Base-by-base conservation (phyloP, 495 filamentous ascomycete species). In the Lentithecium fluviatile region DNA sequence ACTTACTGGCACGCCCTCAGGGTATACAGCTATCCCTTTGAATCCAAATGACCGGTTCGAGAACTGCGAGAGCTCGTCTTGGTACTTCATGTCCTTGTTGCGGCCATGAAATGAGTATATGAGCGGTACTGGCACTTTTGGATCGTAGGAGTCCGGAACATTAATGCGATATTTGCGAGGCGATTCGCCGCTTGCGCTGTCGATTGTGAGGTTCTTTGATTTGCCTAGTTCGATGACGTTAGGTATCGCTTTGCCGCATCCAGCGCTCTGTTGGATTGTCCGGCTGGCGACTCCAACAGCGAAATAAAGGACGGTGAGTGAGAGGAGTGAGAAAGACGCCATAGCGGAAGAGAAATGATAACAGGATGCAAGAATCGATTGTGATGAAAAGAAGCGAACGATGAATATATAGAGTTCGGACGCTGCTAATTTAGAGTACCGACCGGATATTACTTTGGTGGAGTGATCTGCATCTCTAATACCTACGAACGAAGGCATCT, bases 81-180 rank as follows among this genome's bases (percentile, higher is more conserved):
- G 59, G 11, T 38, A 42, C 24, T 49, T 36, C 46, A 61, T 54
- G 52, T 51, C 32, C 36, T 61, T 60, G 15, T 4, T 20, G 1
- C 60, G 45, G 2, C 60, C 64, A 40, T 67, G 64, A 24, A 59
- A 67, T 1, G 64, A 60, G 0, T 64, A 43, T n/a, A 67, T 67
- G 13, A 67, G 52, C 11, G 64, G 64, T 8, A 60, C 55, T 6
- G 64, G 51, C 8, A 45, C 50, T 19, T 50, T 37, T 4, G n/a
- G 45, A 6, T 64, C 36, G 43, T 63, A 67, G 6, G 42, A 55
- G 17, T 50, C 32, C 24, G 62, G 62, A 12, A 65, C 56, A 53
- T 62, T 42, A 20, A 62, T 53, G 2, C 59, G 52, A 32, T 66
- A 66, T 48, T 55, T 56, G 6, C 64, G 58, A 1, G 34, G 21